Base-by-base conservation (phyloP, 345 rosid species). In the Citrus cavaleriei region DNA sequence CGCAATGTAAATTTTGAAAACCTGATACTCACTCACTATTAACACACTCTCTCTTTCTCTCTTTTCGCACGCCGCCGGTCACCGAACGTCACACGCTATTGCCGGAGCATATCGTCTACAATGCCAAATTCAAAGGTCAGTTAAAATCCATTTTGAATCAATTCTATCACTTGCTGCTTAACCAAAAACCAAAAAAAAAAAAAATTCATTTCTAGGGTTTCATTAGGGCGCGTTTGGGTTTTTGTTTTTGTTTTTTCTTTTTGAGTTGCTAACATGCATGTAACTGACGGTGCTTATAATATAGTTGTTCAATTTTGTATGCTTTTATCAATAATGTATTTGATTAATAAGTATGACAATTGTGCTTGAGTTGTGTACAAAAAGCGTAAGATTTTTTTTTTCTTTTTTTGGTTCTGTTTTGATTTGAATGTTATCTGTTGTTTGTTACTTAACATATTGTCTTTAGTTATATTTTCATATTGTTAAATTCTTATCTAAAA, bases 1-100 rank as follows among this genome's bases (percentile, higher is more conserved):
- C 77, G 73, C 79, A 34, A 32, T 65, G 22, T 55, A 68, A 2
- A 19, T 63, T 82, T 78, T 75, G 67, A 65, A 75, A 69, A 68
- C 58, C 73, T 22, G 30, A 4, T 64, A 6, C 57, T 37, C 55
- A 14, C 62, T 37, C 69, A 57, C 25, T 34, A 34, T 46, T 19
- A 27, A 35, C 25, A 5, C 80, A 27, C 75, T 38, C 42, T 38
- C 40, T 24, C 75, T 67, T 46, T 57, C 27, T 64, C 58, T 51
- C 40, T 34, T 42, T 66, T 49, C 49, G 62, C 22, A n/a, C 79
- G 9, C 35, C 38, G 38, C 59, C 60, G 38, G 18, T 51, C 37
- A 24, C 37, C 55, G 19, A 24, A 59, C n/a, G 16, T 35, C 19
- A 22, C 19, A 14, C 57, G 57, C 22, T 6, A 13, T 19, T 1